Percentiles rank a stretch among this genome's conserved stretches.
phyloP scores from a whole-genome alignment of 768 basidiomycete species.

The Infundibulicybe gibba region DNA sequence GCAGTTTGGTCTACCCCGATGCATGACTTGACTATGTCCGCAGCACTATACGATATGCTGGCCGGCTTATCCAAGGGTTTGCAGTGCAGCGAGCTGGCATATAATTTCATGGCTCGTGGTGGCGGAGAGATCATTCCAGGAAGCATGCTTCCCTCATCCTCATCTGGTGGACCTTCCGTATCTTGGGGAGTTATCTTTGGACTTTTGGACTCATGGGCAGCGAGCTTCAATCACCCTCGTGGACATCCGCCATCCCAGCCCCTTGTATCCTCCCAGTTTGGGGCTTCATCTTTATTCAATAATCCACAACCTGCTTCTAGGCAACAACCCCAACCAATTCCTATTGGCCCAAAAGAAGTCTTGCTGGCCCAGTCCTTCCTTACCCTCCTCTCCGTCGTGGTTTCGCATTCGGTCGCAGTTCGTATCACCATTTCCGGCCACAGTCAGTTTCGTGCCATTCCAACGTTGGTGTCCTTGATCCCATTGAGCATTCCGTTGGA shows the following conservation, averaged over 20 bases:
- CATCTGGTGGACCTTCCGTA: conserved; percentile 51
- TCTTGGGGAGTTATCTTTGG: conserved; percentile 80
- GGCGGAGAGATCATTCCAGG: conserved; percentile 66
- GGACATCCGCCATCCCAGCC: conserved; percentile 40
- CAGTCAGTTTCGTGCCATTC: conserved; percentile 76
- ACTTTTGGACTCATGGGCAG: conserved; percentile 71
- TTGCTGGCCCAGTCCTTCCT: conserved; percentile 79
- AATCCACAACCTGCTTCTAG: conserved; percentile 34
- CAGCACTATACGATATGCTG: conserved; percentile 87
- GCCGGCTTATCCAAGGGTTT: conserved; percentile 80
- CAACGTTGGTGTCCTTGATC: conserved; percentile 73
- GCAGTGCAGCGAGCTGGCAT: conserved; percentile 81
- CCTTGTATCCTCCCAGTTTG: conserved; percentile 8
- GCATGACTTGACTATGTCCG: conserved; percentile 68
- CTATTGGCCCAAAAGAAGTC: conserved; percentile 66
- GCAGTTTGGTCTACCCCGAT: conserved; percentile 82
- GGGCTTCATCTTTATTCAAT: conserved; percentile 20
- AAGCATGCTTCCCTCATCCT: conserved; percentile 48
- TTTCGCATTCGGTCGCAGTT: conserved; percentile 70
- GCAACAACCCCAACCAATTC: conserved; percentile 42
- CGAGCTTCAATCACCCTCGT: conserved; percentile 45
- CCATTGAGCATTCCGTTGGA: conserved; percentile 85
- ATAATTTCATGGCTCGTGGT: conserved; percentile 85
- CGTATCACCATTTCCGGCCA: conserved; percentile 76
- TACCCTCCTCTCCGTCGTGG: conserved; percentile 72